Evolutionary conservation across 2,329 filamentous ascomycete species (phyloP).

Genomic region (Botrytis byssoidea): DNA sequence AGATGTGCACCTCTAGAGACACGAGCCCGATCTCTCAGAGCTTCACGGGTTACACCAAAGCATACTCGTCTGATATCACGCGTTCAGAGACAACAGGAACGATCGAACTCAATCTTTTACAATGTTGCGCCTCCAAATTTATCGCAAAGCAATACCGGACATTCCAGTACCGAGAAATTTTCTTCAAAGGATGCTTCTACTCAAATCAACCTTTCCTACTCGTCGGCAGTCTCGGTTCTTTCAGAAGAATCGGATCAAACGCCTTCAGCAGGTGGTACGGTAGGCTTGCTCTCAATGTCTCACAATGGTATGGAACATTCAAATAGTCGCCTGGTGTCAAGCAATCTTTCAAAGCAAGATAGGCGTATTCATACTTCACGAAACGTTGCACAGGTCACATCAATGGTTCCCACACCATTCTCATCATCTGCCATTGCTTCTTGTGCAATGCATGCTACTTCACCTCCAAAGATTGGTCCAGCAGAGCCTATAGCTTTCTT

Average conservation of each 20-base stretch:
- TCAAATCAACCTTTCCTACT: too few species aligned
- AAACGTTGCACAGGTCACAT: not conserved
- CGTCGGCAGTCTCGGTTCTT: too few species aligned
- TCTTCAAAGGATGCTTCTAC: too few species aligned
- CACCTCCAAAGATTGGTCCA: not conserved
- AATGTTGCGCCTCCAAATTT: not conserved
- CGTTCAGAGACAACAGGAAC: not conserved
- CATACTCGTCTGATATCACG: not conserved
- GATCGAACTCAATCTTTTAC: not conserved
- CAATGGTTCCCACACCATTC: not conserved
- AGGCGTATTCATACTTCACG: not conserved
- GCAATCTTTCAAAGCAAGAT: not conserved
- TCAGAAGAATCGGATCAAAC: not conserved
- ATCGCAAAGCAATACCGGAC: not conserved
- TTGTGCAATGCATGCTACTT: not conserved
- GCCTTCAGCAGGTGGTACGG: not conserved
- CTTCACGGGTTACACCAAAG: not conserved
- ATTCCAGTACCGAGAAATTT: not conserved
- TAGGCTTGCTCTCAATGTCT: not conserved
- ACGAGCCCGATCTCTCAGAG: fast-evolving
- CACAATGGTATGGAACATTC: not conserved
- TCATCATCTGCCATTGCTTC: not conserved
- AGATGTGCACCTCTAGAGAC: too few species aligned
- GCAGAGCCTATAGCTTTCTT: not conserved
- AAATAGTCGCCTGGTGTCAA: not conserved